phyloP scores from a whole-genome alignment of 1,284 basidiomycete species.

The Leccinum solheimii region DNA sequence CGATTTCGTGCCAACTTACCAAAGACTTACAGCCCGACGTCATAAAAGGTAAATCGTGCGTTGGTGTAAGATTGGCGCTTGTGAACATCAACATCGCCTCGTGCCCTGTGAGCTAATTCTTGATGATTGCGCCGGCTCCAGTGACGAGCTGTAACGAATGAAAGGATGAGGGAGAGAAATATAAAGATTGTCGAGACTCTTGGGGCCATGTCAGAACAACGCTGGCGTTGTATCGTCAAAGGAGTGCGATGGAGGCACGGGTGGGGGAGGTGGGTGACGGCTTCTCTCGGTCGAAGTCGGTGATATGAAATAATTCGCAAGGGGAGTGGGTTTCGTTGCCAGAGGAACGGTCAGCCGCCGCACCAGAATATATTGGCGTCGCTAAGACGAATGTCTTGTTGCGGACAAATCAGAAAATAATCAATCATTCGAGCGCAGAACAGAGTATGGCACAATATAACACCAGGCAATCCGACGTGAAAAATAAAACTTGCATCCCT shows the following conservation, averaged over 20 bases:
- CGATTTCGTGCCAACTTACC: background rate
- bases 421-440: constrained; percentile 1
- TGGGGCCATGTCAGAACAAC: constrained; percentile 15
- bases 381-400: constrained; percentile 7
- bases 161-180: constrained; percentile 38
- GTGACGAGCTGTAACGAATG: constrained; percentile 39
- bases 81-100: constrained; percentile 39
- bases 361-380: background rate
- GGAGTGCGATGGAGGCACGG: constrained; percentile 22
- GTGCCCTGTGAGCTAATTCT: constrained; percentile 45
- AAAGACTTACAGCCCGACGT: constrained; percentile 52
- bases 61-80: constrained; percentile 35
- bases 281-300: background rate
- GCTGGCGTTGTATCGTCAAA: constrained; percentile 16
- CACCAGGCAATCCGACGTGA: constrained; percentile 13
- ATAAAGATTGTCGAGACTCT: constrained; percentile 15
- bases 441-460: constrained; percentile 19
- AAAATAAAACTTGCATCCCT: constrained; percentile 8
- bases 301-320: background rate
- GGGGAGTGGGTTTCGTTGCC: constrained; percentile 14
- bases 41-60: constrained; percentile 53
- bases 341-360: background rate
- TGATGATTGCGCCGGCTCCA: constrained; percentile 41
- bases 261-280: constrained; percentile 3
- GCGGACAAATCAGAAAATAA: background rate